phyloP scores from a whole-genome alignment of 495 filamentous ascomycete species.

The Wilcoxina mikolae region DNA sequence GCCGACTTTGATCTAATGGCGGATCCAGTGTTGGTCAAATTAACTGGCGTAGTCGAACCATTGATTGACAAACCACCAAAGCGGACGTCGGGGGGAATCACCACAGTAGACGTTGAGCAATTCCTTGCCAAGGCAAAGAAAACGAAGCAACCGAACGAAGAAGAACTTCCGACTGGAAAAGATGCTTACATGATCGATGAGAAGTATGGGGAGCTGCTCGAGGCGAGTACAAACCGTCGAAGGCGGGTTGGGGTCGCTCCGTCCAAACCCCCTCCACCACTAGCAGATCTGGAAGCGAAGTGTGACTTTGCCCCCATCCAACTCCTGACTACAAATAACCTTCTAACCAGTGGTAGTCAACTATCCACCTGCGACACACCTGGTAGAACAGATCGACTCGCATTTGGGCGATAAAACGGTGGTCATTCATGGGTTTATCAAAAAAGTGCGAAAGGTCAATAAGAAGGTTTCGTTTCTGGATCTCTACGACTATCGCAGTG shows the following conservation, averaged over 20 bases:
- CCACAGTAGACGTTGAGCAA: neutral
- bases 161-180: neutral
- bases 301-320: neutral
- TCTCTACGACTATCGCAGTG: conserved; percentile 20
- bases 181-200: neutral
- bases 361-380: conserved; percentile 38
- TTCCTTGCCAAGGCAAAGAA: neutral
- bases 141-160: neutral
- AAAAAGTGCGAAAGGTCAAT: conserved; percentile 5
- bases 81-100: neutral
- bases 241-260: neutral
- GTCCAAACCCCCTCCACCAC: neutral
- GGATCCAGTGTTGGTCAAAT: conserved; percentile 1
- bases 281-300: neutral
- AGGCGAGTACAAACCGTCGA: neutral
- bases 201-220: neutral
- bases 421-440: conserved; percentile 57
- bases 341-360: conserved; percentile 32
- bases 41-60: neutral
- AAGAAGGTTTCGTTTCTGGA: conserved; percentile 8
- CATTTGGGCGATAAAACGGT: conserved; percentile 31
- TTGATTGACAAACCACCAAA: neutral
- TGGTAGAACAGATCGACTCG: conserved; percentile 35
- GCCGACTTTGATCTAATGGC: neutral
- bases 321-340: neutral